phyloP scores from a whole-genome alignment of 2,329 filamentous ascomycete genomes.

The Chrysosporium keratinophilum region DNA sequence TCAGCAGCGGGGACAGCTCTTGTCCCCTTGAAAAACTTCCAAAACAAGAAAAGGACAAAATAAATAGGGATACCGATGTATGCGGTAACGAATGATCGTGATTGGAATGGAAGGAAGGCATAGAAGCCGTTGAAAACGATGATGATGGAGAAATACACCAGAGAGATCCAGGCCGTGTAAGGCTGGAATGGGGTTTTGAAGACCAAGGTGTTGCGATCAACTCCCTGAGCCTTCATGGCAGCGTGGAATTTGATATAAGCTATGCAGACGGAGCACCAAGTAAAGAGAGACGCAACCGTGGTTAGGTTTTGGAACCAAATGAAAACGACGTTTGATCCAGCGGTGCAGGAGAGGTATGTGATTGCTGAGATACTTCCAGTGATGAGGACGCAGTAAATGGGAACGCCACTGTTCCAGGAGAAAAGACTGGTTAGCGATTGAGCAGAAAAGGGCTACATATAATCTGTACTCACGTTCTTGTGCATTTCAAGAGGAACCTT shows the following conservation, averaged over 20 bases:
- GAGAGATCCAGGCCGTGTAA: conserved; percentile 50
- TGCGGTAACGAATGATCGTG: conserved; percentile 39
- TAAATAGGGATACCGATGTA: conserved; percentile 37
- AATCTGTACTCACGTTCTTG: conserved; percentile 33
- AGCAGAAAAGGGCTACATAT: conserved; percentile 12
- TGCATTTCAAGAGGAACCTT: conserved; percentile 41
- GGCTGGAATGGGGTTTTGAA: conserved; percentile 40
- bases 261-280: conserved; percentile 38
- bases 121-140: conserved; percentile 57
- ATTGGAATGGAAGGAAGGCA: conserved; percentile 26
- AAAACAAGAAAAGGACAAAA: conserved; percentile 28
- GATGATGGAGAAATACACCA: conserved; percentile 50
- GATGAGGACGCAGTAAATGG: conserved; percentile 34
- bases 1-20: conserved; percentile 15
- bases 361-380: conserved; percentile 36
- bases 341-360: conserved; percentile 37
- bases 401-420: conserved; percentile 29
- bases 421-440: not conserved
- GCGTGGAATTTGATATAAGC: conserved; percentile 40
- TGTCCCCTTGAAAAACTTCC: conserved; percentile 22
- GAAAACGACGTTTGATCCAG: conserved; percentile 33
- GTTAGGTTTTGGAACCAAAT: conserved; percentile 39
- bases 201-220: conserved; percentile 28
- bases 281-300: conserved; percentile 37
- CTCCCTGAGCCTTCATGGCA: conserved; percentile 33